These are phyloP conservation scores for Cubamyces sp. DNA, from an alignment of 768 basidiomycete species.

Conservation along the genomic window DNA sequence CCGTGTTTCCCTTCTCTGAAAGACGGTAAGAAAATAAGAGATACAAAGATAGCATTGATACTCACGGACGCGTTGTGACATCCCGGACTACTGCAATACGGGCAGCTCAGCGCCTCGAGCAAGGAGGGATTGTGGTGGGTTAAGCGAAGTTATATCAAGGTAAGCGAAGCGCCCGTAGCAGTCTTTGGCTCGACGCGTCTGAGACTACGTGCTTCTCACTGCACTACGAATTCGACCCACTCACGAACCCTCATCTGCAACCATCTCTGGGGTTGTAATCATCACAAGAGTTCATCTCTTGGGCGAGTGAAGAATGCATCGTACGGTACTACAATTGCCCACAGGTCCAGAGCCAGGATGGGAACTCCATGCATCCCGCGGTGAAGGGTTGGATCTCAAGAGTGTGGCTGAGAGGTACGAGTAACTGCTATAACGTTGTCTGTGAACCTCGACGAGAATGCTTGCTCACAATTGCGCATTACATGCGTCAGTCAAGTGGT, in stretches of 20 bases:
- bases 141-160: too few relatives aligned
- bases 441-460: not conserved
- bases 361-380: constrained; percentile 53
- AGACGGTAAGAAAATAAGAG: not conserved
- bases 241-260: too few relatives aligned
- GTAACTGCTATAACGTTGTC: not conserved
- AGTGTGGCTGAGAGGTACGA: constrained; percentile 64
- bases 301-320: constrained; percentile 13
- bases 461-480: constrained; percentile 5
- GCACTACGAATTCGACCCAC: too few relatives aligned
- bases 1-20: constrained; percentile 70
- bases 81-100: constrained; percentile 19
- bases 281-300: too few relatives aligned
- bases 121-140: not conserved
- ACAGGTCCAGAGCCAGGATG: constrained; percentile 61
- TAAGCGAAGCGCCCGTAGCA: too few relatives aligned
- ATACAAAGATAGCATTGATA: constrained; percentile 26
- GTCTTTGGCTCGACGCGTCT: too few relatives aligned
- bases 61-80: constrained; percentile 65
- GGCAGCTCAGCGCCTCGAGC: not conserved
- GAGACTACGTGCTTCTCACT: too few relatives aligned
- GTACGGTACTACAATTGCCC: constrained; percentile 45
- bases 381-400: constrained; percentile 40
- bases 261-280: too few relatives aligned
- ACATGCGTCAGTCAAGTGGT: constrained; percentile 54